Base-by-base conservation (phyloP, 768 basidiomycete genomes). In the Trametes villosa region DNA sequence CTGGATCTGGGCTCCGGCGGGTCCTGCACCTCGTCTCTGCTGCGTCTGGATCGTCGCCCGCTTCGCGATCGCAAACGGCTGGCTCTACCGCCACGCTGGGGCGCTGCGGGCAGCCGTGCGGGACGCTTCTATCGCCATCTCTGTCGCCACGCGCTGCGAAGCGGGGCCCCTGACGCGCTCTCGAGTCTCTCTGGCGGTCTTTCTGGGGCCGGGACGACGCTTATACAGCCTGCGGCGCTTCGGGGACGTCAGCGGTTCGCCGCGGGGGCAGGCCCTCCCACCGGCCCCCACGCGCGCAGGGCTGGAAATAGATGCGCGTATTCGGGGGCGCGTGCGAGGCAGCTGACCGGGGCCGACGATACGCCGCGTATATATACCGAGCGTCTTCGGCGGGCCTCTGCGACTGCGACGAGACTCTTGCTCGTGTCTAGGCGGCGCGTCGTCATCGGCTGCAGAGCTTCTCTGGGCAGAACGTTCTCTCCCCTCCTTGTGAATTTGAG, bases 281-380 rank as follows among this genome's bases (percentile, higher is more conserved):
- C 18, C 9, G 9, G 11, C 40, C 9, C 40, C 40, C n/a, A 24
- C 42, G 42, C n/a, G 15, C 15, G 34, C 15, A 7, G 30, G 30
- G 30, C 48, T 18, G 26, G 54, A 30, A 42, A 36, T 26, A 47
- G 45, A 34, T 29, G 33, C 11, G 45, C 33, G n/a, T 20, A 4
- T 22, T 29, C 18, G 41, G 18, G 55, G 42, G 20, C 46, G 54
- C 38, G 46, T 34, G 45, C 13, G 26, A 24, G 57, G 44, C 58
- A 59, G 58, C 44, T 59, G 58, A 59, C 51, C 57, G 27, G 22
- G 42, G 24, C 58, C 58, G 58, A 59, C 36, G 34, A 53, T 53
- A 30, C 26, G 44, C 58, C 58, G 58, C 44, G 58, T 59, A 59
- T 51, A 31, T 59, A 59, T 59, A 59, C 58, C 58, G 58, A 53